These are phyloP conservation scores for Apiospora koreana DNA, from an alignment of 2,329 filamentous ascomycete genomes.

Conservation along the genomic window DNA sequence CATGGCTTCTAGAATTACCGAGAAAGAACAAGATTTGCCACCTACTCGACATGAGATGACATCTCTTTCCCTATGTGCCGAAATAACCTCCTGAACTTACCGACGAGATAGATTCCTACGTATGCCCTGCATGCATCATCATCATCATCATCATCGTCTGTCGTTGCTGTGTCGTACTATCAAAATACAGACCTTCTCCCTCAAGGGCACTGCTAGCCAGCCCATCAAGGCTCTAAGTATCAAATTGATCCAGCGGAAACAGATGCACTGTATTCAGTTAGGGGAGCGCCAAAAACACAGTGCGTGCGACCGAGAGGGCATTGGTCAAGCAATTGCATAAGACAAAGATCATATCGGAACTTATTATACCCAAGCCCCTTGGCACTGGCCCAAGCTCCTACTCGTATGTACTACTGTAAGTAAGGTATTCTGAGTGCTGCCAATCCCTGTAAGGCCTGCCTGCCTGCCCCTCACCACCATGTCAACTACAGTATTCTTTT, in stretches of 20 bases:
- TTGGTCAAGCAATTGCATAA: slow-evolving; percentile 9
- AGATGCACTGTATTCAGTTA: background rate
- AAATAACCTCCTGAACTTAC: background rate
- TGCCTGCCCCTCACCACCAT: background rate
- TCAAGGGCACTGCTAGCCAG: no score
- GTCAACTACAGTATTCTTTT: background rate
- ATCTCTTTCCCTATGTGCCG: background rate
- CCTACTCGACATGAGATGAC: background rate
- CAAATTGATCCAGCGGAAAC: background rate
- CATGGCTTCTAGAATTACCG: background rate
- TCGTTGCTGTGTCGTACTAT: background rate
- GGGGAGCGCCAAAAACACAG: background rate
- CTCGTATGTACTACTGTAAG: no score
- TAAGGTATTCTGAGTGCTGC: no score
- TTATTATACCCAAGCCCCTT: background rate
- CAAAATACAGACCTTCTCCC: background rate
- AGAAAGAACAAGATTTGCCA: background rate
- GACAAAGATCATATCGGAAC: slow-evolving; percentile 8
- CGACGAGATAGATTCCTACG: background rate
- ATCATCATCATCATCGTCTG: background rate
- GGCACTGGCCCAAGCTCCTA: slow-evolving; percentile 1
- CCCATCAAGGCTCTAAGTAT: no score
- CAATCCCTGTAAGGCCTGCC: no score
- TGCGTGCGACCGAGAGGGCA: background rate
- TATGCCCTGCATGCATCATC: background rate